Evolutionary conservation across 1,139 yeast species (phyloP).

Genomic region (Yamadazyma blattariae): DNA sequence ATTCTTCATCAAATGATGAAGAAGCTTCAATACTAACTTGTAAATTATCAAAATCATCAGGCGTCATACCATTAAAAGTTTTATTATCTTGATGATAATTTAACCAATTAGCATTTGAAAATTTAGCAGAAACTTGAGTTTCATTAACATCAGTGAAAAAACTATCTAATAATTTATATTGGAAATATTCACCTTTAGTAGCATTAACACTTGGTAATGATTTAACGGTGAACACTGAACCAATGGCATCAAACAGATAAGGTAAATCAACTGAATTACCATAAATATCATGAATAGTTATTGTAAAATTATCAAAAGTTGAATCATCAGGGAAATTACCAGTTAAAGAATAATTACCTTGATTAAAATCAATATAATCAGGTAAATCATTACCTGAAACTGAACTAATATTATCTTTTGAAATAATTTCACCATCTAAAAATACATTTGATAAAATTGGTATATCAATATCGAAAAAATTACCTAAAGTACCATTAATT

Average conservation of each 20-base stretch:
- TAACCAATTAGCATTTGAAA: slow-evolving; percentile 62
- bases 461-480: slow-evolving; percentile 50
- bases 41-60: slow-evolving; percentile 51
- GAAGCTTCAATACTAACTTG: slow-evolving; percentile 53
- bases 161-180: slow-evolving; percentile 49
- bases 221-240: slow-evolving; percentile 52
- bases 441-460: slow-evolving; percentile 57
- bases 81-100: slow-evolving; percentile 54
- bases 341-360: slow-evolving; percentile 40
- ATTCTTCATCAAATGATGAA: slow-evolving; percentile 28
- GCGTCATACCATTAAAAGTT: slow-evolving; percentile 69
- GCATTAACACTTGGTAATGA: slow-evolving; percentile 61
- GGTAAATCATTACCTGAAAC: slow-evolving; percentile 53
- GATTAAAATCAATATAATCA: slow-evolving; percentile 54
- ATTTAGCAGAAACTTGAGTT: slow-evolving; percentile 49
- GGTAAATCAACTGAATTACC: slow-evolving; percentile 63
- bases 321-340: slow-evolving; percentile 58
- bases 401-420: slow-evolving; percentile 50
- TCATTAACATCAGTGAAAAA: slow-evolving; percentile 52
- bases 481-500: slow-evolving; percentile 66
- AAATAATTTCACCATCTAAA: slow-evolving; percentile 56
- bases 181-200: slow-evolving; percentile 57
- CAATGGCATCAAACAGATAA: slow-evolving; percentile 46
- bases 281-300: slow-evolving; percentile 59
- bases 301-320: slow-evolving; percentile 46